Evolutionary conservation across 371 early-diverging fungal genomes (phyloP).

Genomic region (Gilbertella persicaria): DNA sequence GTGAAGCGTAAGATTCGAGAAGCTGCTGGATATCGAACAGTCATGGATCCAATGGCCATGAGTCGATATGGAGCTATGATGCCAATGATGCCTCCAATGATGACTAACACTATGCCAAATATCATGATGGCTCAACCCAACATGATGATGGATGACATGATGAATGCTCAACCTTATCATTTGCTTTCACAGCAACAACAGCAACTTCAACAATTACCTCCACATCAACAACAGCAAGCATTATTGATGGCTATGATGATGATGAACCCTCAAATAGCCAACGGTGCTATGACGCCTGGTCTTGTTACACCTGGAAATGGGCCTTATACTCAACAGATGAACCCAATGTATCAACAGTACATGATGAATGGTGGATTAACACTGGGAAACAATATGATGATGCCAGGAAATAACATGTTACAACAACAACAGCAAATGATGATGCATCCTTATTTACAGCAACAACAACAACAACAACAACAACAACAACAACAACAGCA

Average conservation of each 20-base stretch:
- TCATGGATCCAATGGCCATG: slow-evolving; percentile 7
- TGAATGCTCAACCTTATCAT: background rate
- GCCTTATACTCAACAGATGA: background rate
- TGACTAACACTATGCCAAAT: slow-evolving; percentile 3
- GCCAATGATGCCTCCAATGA: slow-evolving; percentile 14
- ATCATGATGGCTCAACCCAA: slow-evolving; percentile 5
- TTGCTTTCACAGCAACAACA: slow-evolving; percentile 5
- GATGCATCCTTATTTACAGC: background rate
- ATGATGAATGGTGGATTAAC: background rate
- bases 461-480: background rate
- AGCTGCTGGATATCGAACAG: slow-evolving; percentile 3
- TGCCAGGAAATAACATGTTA: background rate
- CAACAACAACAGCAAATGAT: slow-evolving; percentile 12
- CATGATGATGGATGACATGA: slow-evolving; percentile 6
- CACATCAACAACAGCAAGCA: slow-evolving; percentile 19
- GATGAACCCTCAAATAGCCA: background rate
- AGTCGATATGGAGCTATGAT: background rate
- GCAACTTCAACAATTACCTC: slow-evolving; percentile 11
- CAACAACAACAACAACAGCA: slow-evolving; percentile 6
- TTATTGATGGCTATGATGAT: slow-evolving; percentile 16
- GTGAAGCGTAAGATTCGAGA: slow-evolving; percentile 18
- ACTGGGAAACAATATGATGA: background rate
- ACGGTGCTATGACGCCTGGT: background rate
- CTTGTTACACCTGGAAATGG: background rate
- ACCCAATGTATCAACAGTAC: slow-evolving; percentile 8